phyloP scores from a whole-genome alignment of 495 filamentous ascomycete species.

The Hypoxylon fragiforme region DNA sequence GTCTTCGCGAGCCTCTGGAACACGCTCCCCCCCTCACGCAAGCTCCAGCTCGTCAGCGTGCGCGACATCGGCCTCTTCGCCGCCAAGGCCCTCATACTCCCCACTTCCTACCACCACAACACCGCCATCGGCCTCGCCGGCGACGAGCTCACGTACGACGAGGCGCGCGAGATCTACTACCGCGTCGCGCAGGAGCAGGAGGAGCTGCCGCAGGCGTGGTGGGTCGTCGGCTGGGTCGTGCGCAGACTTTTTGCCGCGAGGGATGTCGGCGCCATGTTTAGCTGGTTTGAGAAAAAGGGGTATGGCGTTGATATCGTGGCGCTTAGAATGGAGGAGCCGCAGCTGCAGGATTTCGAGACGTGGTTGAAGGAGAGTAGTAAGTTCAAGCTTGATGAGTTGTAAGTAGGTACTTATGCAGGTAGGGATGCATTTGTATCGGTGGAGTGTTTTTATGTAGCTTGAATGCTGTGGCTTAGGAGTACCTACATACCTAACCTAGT shows the following conservation, averaged over 20 bases:
- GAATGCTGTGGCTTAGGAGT: no score
- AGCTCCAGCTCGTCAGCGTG: constrained; percentile 61
- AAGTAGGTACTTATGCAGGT: background rate
- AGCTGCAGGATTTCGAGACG: constrained; percentile 58
- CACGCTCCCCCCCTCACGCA: constrained; percentile 45
- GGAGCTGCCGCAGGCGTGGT: constrained; percentile 55
- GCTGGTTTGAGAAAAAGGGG: constrained; percentile 64
- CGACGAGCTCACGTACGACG: constrained; percentile 59
- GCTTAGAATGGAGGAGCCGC: constrained; percentile 54
- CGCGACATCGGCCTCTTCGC: constrained; percentile 68
- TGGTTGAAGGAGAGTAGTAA: constrained; percentile 64
- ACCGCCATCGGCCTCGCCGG: constrained; percentile 59
- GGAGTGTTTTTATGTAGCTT: no score
- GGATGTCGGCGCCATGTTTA: constrained; percentile 64
- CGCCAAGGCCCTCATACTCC: constrained; percentile 56
- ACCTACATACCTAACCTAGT: no score
- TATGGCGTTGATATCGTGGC: constrained; percentile 62
- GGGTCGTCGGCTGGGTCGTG: constrained; percentile 41
- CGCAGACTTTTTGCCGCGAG: constrained; percentile 49
- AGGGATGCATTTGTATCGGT: no score
- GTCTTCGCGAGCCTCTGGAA: constrained; percentile 60
- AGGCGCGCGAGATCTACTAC: constrained; percentile 56
- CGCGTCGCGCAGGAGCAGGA: constrained; percentile 50
- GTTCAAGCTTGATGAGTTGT: constrained; percentile 19
- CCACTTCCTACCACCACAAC: constrained; percentile 42